These are phyloP conservation scores for Gracilaria caudata DNA, from an alignment of 23 red algal species.

Conservation along the genomic window DNA sequence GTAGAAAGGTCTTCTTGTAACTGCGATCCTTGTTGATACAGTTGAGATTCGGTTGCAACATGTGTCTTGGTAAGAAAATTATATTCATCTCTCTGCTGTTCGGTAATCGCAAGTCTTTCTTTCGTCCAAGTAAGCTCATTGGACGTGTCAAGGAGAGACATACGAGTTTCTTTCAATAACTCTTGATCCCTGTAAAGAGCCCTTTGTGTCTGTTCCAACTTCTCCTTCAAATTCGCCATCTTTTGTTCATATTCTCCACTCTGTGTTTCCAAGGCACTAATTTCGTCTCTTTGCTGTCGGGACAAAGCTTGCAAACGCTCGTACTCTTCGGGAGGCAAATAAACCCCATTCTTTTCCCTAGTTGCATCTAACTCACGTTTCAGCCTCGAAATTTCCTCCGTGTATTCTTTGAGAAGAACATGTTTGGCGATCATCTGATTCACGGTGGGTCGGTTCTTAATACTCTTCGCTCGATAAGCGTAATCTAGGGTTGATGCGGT, in stretches of 20 bases:
- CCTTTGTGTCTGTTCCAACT: constrained; percentile 35
- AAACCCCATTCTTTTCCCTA: constrained; percentile 89
- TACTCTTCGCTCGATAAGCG: constrained; percentile 97
- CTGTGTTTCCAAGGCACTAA: constrained; percentile 30
- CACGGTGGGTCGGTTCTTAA: constrained; percentile 96
- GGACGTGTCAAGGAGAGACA: constrained; percentile 7
- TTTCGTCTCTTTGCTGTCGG: constrained; percentile 20
- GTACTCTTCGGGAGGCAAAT: constrained; percentile 89
- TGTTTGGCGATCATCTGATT: constrained; percentile 94
- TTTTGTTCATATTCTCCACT: constrained; percentile 48
- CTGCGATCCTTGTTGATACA: constrained; percentile 46
- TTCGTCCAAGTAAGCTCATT: constrained; percentile 36
- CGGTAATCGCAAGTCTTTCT: constrained; percentile 16
- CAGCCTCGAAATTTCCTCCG: constrained; percentile 80
- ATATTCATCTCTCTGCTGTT: constrained; percentile 68
- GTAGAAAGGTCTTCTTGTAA: constrained; percentile 45
- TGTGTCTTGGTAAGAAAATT: constrained; percentile 43
- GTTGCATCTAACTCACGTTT: constrained; percentile 88
- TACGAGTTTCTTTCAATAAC: constrained; percentile 7
- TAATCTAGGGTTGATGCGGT: constrained; percentile 95
- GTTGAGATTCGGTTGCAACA: constrained; percentile 59
- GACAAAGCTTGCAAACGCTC: constrained; percentile 59
- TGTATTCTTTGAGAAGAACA: constrained; percentile 89
- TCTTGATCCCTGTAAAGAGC: constrained; percentile 45
- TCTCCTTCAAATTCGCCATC: constrained; percentile 43